phyloP scores from a whole-genome alignment of 768 basidiomycete species.

The Rhizopogon rudus region DNA sequence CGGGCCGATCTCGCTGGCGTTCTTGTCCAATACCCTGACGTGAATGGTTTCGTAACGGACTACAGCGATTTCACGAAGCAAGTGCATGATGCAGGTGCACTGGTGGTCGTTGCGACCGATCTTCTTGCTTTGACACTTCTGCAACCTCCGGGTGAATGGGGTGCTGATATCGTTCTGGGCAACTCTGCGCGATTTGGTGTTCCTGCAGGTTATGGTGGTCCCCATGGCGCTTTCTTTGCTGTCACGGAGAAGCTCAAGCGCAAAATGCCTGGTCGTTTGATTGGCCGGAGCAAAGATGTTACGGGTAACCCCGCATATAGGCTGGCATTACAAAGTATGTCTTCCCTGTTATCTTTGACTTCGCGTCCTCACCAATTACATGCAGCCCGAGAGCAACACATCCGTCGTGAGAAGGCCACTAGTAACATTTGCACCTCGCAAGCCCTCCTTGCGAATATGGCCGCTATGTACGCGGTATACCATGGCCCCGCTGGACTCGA shows the following conservation, averaged over 20 bases:
- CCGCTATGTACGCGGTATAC: slow-evolving; percentile 97
- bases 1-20: slow-evolving; percentile 74
- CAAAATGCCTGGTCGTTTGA: slow-evolving; percentile 97
- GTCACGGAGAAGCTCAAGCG: slow-evolving; percentile 89
- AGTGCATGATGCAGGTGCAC: slow-evolving; percentile 70
- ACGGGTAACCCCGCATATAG: slow-evolving; percentile 87
- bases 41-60: slow-evolving; percentile 79
- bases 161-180: slow-evolving; percentile 92
- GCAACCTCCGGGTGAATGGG: slow-evolving; percentile 98
- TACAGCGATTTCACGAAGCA: slow-evolving; percentile 59
- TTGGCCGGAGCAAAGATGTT: slow-evolving; percentile 84
- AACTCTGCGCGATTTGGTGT: slow-evolving; percentile 97
- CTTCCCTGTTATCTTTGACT: background rate
- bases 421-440: slow-evolving; percentile 99
- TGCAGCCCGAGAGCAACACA: slow-evolving; percentile 91
- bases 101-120: slow-evolving; percentile 87
- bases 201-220: slow-evolving; percentile 94
- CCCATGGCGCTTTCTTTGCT: slow-evolving; percentile 97
- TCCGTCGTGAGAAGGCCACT: slow-evolving; percentile 96
- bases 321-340: slow-evolving; percentile 88
- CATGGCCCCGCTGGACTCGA: slow-evolving; percentile 86
- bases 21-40: slow-evolving; percentile 91
- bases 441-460: slow-evolving; percentile 97
- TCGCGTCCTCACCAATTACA: slow-evolving; percentile 3
- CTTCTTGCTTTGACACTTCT: slow-evolving; percentile 89